These are phyloP conservation scores for Diaporthe vaccinii DNA, from an alignment of 2,329 filamentous ascomycete species.

Conservation along the genomic window DNA sequence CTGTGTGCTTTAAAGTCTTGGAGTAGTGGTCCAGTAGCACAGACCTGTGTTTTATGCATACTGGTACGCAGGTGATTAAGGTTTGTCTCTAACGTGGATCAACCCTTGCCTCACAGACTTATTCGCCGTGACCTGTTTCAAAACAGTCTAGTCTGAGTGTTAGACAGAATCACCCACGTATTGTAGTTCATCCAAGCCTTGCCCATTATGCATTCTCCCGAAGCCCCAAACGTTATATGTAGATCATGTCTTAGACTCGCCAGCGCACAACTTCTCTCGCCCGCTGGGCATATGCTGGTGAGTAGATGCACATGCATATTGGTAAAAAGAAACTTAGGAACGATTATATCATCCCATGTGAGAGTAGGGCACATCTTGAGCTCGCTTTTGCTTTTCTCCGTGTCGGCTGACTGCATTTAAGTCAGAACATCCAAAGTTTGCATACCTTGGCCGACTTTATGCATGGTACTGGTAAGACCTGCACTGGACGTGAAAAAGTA, in stretches of 20 bases:
- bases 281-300: background rate
- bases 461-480: no score
- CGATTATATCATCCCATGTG: background rate
- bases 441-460: background rate
- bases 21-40: background rate
- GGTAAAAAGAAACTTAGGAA: background rate
- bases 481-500: no score
- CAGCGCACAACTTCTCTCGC: background rate
- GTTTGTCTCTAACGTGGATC: slow-evolving; percentile 31
- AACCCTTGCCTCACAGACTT: slow-evolving; percentile 12
- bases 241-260: background rate
- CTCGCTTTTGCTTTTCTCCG: background rate
- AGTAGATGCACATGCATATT: background rate
- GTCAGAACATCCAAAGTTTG: no score
- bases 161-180: background rate
- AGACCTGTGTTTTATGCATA: slow-evolving; percentile 24
- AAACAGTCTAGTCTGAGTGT: slow-evolving; percentile 3
- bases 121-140: slow-evolving; percentile 26
- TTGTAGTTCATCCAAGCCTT: slow-evolving; percentile 26
- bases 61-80: slow-evolving; percentile 7
- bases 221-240: background rate
- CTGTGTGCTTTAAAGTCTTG: slow-evolving; percentile 6
- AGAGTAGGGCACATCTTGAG: background rate
- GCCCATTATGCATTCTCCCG: slow-evolving; percentile 9
- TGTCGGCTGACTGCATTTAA: no score